Percentiles rank a stretch among this genome's conserved stretches.
Evolutionary conservation across 305 asterid species (phyloP).

Genomic region (Solanum aculeatissimum): DNA sequence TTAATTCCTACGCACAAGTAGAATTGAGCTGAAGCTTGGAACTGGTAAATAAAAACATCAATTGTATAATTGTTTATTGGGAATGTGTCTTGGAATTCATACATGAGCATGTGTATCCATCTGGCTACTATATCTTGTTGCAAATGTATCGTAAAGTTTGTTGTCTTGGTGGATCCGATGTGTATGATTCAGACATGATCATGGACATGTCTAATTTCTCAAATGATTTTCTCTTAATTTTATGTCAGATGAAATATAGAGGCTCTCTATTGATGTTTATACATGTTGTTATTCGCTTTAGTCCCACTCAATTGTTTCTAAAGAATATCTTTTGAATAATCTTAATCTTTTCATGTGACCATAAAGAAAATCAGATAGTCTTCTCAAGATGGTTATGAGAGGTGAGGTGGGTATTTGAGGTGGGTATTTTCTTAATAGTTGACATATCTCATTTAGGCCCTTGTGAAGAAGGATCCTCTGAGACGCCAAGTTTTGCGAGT

Average conservation of each 20-base stretch:
- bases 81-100: background rate
- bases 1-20: background rate
- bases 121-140: background rate
- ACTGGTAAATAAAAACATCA: background rate
- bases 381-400: background rate
- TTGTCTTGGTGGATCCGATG: background rate
- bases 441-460: slow-evolving; percentile 38
- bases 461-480: slow-evolving; percentile 82
- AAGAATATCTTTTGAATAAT: background rate
- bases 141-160: background rate
- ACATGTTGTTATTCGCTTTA: background rate
- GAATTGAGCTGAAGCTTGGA: background rate
- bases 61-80: background rate
- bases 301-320: background rate
- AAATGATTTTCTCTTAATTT: background rate
- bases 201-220: background rate
- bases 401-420: background rate
- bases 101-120: background rate
- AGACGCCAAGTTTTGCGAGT: slow-evolving; percentile 94
- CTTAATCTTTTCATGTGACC: background rate
- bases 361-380: background rate
- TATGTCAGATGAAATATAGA: background rate
- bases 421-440: background rate
- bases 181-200: background rate
- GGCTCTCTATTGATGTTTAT: background rate